These are phyloP conservation scores for Aureobasidium sp. DNA, from an alignment of 2,329 filamentous ascomycete species.

Conservation along the genomic window DNA sequence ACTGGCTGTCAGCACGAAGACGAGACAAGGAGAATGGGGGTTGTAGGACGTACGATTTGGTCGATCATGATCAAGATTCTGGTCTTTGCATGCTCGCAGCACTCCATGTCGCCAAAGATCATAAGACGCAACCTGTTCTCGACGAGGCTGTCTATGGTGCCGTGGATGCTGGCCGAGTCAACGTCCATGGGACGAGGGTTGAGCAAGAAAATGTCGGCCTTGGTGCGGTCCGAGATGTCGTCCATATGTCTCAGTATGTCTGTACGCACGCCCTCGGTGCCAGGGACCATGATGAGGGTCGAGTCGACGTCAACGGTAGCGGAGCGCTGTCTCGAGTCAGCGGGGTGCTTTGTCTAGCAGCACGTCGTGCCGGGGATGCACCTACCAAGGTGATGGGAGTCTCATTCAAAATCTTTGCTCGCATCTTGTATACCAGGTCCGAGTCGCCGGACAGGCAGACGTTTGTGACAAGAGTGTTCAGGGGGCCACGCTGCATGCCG, in stretches of 20 bases:
- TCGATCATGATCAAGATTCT: constrained; percentile 96
- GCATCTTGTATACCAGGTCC: constrained; percentile 81
- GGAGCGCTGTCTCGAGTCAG: constrained; percentile 60
- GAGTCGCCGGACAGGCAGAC: constrained; percentile 85
- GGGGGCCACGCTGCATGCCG: constrained; percentile 44
- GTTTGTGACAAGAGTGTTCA: constrained; percentile 59
- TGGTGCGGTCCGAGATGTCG: constrained; percentile 77
- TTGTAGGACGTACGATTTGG: constrained; percentile 59
- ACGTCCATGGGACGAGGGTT: constrained; percentile 73
- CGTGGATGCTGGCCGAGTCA: constrained; percentile 68
- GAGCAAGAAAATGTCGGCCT: constrained; percentile 92
- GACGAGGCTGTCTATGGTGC: constrained; percentile 70
- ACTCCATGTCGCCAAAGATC: constrained; percentile 93
- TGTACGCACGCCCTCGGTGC: constrained; percentile 60
- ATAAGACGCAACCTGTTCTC: constrained; percentile 88
- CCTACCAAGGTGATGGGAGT: constrained; percentile 88
- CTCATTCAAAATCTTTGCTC: constrained; percentile 83
- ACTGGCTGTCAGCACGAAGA: constrained; percentile 14
- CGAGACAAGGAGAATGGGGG: constrained; percentile 21
- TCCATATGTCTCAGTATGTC: constrained; percentile 80
- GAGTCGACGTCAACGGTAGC: constrained; percentile 91
- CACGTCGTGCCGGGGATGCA: constrained; percentile 18
- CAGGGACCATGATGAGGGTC: constrained; percentile 75
- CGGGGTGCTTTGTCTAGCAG: neutral
- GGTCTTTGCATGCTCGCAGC: constrained; percentile 94